Evolutionary conservation across 495 filamentous ascomycete species (phyloP).

Genomic region (Penicillium subrubescens): DNA sequence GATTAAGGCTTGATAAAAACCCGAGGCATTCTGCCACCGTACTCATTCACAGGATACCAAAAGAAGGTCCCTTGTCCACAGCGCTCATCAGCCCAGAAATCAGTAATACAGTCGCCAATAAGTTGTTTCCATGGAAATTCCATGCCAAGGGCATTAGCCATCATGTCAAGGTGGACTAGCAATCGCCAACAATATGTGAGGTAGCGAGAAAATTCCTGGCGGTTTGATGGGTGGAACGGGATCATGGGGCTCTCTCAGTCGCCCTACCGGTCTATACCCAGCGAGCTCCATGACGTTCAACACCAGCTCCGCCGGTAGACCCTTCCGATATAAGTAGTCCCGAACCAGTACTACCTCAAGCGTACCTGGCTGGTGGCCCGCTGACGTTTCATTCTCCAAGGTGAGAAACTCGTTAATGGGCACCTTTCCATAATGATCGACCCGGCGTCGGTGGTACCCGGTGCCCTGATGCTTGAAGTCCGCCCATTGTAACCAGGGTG

Average conservation of each 20-base stretch:
- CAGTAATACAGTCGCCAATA: neutral
- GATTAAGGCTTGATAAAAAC: slow-evolving; percentile 2
- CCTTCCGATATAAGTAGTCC: slow-evolving; percentile 7
- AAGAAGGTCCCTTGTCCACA: neutral
- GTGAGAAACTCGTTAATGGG: slow-evolving; percentile 17
- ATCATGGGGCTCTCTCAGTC: slow-evolving; percentile 18
- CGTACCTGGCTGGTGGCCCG: neutral
- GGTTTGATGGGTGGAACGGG: slow-evolving; percentile 26
- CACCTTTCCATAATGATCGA: slow-evolving; percentile 4
- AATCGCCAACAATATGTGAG: slow-evolving; percentile 26
- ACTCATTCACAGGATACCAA: neutral
- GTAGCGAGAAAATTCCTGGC: slow-evolving; percentile 11
- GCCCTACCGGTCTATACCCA: slow-evolving; percentile 8
- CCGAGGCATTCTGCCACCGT: neutral
- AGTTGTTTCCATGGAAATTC: slow-evolving; percentile 3
- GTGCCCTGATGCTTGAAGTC: neutral
- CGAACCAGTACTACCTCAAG: neutral
- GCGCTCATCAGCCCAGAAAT: neutral
- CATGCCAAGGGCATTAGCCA: slow-evolving; percentile 19
- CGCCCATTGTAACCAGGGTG: neutral
- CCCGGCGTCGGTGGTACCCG: neutral
- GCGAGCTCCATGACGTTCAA: slow-evolving; percentile 18
- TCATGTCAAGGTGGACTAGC: slow-evolving; percentile 26
- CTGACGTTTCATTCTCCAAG: neutral
- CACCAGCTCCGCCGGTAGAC: slow-evolving; percentile 20